A percentile compares a stretch with the other conserved stretches of the same genome.
Evolutionary conservation across 2,329 filamentous ascomycete genomes (phyloP).

Genomic region (Pseudogymnoascus sp.): DNA sequence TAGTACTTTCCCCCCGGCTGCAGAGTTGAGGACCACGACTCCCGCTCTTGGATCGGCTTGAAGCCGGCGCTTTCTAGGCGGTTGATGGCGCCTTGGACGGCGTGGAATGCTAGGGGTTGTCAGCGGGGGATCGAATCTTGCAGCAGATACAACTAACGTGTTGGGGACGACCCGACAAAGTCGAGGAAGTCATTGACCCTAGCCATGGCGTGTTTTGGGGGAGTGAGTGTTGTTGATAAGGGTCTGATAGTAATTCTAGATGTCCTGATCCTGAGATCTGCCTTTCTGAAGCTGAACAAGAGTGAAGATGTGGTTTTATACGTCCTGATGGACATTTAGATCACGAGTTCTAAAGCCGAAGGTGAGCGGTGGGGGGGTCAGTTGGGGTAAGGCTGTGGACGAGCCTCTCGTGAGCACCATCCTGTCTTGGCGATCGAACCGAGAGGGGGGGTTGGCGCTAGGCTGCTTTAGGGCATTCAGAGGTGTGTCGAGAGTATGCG

Average conservation of each 20-base stretch:
- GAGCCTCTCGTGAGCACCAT: background rate
- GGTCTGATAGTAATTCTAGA: background rate
- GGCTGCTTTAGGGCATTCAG: background rate
- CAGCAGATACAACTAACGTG: conserved; percentile 51
- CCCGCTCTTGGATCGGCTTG: conserved; percentile 78
- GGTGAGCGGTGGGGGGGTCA: background rate
- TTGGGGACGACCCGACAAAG: conserved; percentile 91
- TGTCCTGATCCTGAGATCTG: background rate
- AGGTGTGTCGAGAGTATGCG: background rate
- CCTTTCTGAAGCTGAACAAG: background rate
- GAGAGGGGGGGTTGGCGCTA: background rate
- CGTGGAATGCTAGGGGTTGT: conserved; percentile 70
- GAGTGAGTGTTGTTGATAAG: background rate
- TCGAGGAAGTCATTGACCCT: conserved; percentile 65
- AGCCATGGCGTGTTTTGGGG: conserved; percentile 18
- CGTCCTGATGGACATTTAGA: background rate
- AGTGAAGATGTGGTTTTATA: background rate
- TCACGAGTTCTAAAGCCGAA: background rate
- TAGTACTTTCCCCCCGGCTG: conserved; percentile 91
- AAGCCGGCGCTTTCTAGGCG: conserved; percentile 80
- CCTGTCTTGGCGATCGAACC: background rate
- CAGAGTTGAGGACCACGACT: conserved; percentile 74
- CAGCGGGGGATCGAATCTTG: conserved; percentile 17
- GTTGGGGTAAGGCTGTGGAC: background rate
- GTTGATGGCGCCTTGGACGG: conserved; percentile 68